A percentile compares a stretch with the other conserved stretches of the same genome.
phyloP scores from a whole-genome alignment of 805 yeast genomes.

The Pichia thaimueangensis region DNA sequence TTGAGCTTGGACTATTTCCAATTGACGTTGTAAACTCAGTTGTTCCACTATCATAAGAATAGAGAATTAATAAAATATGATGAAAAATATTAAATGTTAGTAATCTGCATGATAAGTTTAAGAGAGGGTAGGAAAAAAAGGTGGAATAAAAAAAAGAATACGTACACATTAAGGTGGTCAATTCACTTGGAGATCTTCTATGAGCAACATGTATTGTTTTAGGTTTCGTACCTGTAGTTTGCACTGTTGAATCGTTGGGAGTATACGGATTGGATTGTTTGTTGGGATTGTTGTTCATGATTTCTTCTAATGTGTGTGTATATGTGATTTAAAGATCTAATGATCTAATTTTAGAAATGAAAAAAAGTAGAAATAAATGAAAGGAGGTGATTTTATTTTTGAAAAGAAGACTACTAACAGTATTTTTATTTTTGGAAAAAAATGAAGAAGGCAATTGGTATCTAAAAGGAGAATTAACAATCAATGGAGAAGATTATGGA shows the following conservation, averaged over 20 bases:
- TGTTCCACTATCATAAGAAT: slow-evolving; percentile 55
- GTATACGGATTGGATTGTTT: neutral
- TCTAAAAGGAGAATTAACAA: no score
- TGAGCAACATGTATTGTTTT: slow-evolving; percentile 88
- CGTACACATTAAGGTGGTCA: slow-evolving; percentile 81
- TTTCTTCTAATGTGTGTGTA: no score
- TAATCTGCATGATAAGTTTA: neutral
- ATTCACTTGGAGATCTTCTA: slow-evolving; percentile 90
- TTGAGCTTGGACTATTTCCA: slow-evolving; percentile 86
- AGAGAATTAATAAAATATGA: neutral
- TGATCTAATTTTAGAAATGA: no score
- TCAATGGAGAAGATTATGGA: no score
- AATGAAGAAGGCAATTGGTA: no score
- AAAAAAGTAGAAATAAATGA: no score
- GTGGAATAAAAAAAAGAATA: slow-evolving; percentile 12
- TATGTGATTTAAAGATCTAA: no score
- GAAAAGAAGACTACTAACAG: no score
- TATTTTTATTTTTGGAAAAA: no score
- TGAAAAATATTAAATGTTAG: slow-evolving; percentile 3
- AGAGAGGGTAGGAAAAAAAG: neutral
- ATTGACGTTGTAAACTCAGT: slow-evolving; percentile 81
- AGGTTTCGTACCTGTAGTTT: slow-evolving; percentile 35
- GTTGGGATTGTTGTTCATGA: no score
- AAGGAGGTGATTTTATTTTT: no score
- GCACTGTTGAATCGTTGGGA: slow-evolving; percentile 21